phyloP scores from a whole-genome alignment of 140 eudicot species.

The Ambrosia hybrid region DNA sequence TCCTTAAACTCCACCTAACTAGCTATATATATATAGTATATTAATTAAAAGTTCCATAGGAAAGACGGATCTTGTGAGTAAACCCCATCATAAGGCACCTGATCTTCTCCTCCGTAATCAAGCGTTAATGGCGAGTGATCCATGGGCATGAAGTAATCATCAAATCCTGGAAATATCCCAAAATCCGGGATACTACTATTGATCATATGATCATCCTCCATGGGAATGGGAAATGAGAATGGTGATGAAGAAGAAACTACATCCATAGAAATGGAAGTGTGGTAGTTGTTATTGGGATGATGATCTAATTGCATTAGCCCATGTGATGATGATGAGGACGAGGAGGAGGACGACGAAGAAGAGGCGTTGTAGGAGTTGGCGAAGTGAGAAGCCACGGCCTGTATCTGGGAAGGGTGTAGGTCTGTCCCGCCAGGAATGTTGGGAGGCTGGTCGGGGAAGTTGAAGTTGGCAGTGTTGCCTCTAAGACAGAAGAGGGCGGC shows the following conservation, averaged over 20 bases:
- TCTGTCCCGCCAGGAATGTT: conserved; percentile 43
- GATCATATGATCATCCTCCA: neutral
- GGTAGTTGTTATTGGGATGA: neutral
- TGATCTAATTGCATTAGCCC: neutral
- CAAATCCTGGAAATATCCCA: conserved; percentile 51
- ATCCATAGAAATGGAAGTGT: conserved; percentile 2
- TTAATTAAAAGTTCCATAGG: conserved; percentile 50
- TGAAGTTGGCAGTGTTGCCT: conserved; percentile 47
- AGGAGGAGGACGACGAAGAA: neutral
- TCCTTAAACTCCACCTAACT: neutral
- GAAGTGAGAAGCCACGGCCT: conserved; percentile 38
- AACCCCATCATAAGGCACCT: conserved; percentile 8
- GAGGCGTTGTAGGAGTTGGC: conserved; percentile 27
- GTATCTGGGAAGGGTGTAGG: conserved; percentile 46
- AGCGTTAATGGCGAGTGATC: conserved; percentile 9
- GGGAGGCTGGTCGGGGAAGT: conserved; percentile 57
- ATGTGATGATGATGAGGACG: neutral
- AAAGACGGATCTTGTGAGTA: conserved; percentile 33
- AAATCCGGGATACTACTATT: conserved; percentile 23
- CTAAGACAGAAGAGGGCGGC: conserved; percentile 52
- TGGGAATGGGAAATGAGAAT: neutral
- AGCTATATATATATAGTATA: neutral
- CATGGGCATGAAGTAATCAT: conserved; percentile 40
- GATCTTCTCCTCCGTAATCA: conserved; percentile 14
- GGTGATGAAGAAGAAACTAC: conserved; percentile 4